Percentiles rank a stretch among this genome's conserved stretches.
These are phyloP conservation scores for Dipodascopsis tothii DNA, from an alignment of 805 yeast genomes.

Conservation along the genomic window DNA sequence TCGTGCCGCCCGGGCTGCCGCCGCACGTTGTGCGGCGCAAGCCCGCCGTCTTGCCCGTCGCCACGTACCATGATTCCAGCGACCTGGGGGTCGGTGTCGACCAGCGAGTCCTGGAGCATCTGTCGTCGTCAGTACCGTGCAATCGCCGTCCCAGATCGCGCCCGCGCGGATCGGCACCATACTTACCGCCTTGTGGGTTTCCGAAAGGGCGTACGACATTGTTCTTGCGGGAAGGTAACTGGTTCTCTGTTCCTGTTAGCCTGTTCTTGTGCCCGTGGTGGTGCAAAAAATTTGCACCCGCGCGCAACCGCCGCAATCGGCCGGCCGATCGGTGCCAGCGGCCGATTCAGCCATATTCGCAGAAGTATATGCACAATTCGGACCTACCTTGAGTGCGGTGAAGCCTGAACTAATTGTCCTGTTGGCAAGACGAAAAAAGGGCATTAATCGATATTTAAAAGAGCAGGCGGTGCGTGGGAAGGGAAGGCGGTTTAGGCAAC, in stretches of 20 bases:
- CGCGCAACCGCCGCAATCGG: no score
- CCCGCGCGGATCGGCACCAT: neutral
- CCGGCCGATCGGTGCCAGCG: no score
- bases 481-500: no score
- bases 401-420: no score
- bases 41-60: neutral
- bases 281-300: no score
- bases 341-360: no score
- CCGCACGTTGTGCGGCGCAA: neutral
- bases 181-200: conserved; percentile 19
- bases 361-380: no score
- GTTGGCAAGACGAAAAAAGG: no score
- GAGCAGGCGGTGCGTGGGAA: no score
- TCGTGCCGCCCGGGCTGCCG: neutral
- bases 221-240: neutral
- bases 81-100: conserved; percentile 36
- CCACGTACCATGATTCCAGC: conserved; percentile 30
- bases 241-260: neutral
- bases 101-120: conserved; percentile 29
- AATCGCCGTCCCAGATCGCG: neutral
- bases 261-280: no score
- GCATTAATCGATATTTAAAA: no score
- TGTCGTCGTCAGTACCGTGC: conserved; percentile 2
- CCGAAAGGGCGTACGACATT: conserved; percentile 23
- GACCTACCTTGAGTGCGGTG: no score